Conservation (phyloP, 169 alveolate genomes). For the Amoebophrya sp. region DNA sequence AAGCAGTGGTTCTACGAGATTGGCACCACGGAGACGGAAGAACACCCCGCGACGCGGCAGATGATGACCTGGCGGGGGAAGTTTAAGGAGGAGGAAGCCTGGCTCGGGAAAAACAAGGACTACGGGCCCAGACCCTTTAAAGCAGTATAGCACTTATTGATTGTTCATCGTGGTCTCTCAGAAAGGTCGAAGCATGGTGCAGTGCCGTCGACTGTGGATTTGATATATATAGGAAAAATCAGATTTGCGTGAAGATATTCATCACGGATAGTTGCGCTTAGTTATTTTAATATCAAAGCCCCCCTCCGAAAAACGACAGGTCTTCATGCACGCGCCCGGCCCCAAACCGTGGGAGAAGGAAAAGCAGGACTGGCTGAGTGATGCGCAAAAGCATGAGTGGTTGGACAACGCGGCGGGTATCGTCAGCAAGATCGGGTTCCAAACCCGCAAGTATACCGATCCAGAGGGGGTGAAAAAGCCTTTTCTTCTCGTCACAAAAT, state of each 20-base stretch:
- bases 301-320: no score
- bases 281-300: no score
- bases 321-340: not conserved
- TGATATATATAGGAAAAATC: no score
- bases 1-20: not conserved
- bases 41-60: not conserved
- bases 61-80: not conserved
- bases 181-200: no score
- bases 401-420: not conserved
- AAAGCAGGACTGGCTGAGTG: not conserved
- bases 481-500: no score
- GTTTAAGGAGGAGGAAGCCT: not conserved
- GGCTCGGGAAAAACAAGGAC: no score
- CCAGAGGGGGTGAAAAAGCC: not conserved
- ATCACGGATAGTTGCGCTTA: no score
- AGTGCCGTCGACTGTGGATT: no score
- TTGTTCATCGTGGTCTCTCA: no score
- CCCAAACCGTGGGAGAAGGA: not conserved
- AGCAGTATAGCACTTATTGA: no score
- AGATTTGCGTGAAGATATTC: no score
- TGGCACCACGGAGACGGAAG: not conserved
- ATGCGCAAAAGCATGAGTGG: not conserved
- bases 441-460: not conserved
- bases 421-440: not conserved
- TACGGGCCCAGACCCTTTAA: no score